Evolutionary conservation across 805 yeast species (phyloP), one percentile per base, ranked within the genome.

Genomic region (Yarrowia divulgata): DNA sequence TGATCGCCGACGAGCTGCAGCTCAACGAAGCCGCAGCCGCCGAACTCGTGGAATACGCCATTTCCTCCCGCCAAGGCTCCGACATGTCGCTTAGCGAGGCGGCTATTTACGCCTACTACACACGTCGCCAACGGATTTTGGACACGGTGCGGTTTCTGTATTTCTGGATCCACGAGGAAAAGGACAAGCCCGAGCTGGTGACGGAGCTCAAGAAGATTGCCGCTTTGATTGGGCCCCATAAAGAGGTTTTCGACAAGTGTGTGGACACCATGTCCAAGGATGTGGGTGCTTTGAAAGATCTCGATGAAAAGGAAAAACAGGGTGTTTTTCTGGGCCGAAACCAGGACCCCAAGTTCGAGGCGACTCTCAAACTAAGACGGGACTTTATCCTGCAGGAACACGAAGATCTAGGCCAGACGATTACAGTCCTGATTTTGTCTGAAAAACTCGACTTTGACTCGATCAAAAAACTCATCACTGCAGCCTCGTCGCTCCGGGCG

Each of bases 21-120:
- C 80, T 94, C 66, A 97, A 94, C 77, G 98, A 94, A 76, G 67
- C 90, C 37, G 81, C 85, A 2, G 85, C 91, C 1, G 95, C 96
- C 0, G 90, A 92, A 74, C 75, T 91, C 35, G 81, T 93, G 2
- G 84, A 80, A 64, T 76, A 78, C 70, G 84, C 92, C 3, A 74
- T 79, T 19, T 76, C 76, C 32, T 79, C 73, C 67, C 77, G 74
- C 70, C 78, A 74, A 73, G 79, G 79, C 12, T 80, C 85, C 1
- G 80, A 76, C 52, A 70, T 80, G 46, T 70, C 74, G 34, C 76
- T 78, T 1, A 70, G 74, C 46, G 75, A 76, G 71, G 71, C 79
- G 23, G 97, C 95, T 0, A 84, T 87, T 70, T 84, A 90, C 7
- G 83, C 87, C 10, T 92, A 85, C 76, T 90, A 87, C 74, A 79